Base-by-base conservation (phyloP, 1,284 basidiomycete species). In the Ustilago nuda region DNA sequence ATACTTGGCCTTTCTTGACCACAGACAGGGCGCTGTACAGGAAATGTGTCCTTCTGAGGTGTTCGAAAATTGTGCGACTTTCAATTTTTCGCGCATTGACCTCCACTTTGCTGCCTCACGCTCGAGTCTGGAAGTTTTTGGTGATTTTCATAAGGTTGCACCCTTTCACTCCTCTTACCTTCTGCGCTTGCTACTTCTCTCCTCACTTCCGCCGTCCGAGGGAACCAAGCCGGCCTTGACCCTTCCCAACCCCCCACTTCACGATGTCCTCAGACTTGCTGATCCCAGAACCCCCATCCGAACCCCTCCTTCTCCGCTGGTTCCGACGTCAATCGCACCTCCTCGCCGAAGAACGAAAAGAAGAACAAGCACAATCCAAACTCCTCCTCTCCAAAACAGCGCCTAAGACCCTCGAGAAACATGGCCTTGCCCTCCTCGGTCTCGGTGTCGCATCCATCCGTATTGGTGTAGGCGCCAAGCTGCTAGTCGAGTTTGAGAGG, bases 401-500 rank as follows among this genome's bases (percentile, higher is more conserved):
- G 5, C 92, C 92, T 0, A 94, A 91, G 80, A 87, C 95, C 12
- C 89, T 98, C 17, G 94, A 97, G 85, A 91, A 93, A 77, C 92
- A 93, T 78, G 95, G 95, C 1, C 88, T 98, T 6, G 92, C 93
- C 1, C 86, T 97, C 0, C 90, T 90, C 36, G 91, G 91, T 35
- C 88, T 98, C 9, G 91, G 92, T 0, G 88, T 94, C 0, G 88
- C 89, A 1, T 89, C 89, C 23, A 88, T 94, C 30, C 90, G 89
- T 54, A 89, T 96, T 33, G 95, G 94, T 1, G 88, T 97, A 2
- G 95, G 94, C 33, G 94, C 94, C 30, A 96, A 95, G 88, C 94
- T 91, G 92, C 87, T 97, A 60, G 89, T 97, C 50, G 94, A 96
- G 86, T 88, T 98, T 15, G 92, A 94, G 83, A 88, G 94, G 68